Percentiles rank a stretch among this genome's conserved stretches.
Conservation (phyloP, 768 basidiomycete genomes). For the Boletus vermiculosoides region DNA sequence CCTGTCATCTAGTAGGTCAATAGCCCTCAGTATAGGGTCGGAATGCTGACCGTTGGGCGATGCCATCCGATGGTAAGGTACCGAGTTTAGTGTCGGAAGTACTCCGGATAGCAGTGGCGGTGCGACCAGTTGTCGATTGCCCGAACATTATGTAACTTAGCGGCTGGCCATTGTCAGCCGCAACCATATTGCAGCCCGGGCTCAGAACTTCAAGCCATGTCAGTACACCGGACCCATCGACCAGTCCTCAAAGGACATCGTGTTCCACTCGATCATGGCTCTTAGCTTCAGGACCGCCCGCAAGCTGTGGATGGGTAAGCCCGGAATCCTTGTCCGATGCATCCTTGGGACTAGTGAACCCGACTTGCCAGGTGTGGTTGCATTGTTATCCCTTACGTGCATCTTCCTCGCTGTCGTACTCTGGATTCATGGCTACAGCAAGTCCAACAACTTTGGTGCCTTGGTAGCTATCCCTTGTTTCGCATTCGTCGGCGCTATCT, state of each 20-base stretch:
- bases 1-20: conserved; percentile 1
- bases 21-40: background rate
- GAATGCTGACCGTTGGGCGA: conserved; percentile 10
- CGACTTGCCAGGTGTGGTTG: conserved; percentile 33
- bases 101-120: conserved; percentile 7
- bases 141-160: no score
- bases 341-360: background rate
- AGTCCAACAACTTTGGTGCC: conserved; percentile 39
- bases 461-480: conserved; percentile 37
- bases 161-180: conserved; percentile 4
- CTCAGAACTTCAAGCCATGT: background rate
- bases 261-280: conserved; percentile 29
- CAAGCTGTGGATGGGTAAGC: conserved; percentile 37
- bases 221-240: background rate
- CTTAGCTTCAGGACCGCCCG: conserved; percentile 47
- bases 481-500: conserved; percentile 17
- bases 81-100: background rate
- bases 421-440: conserved; percentile 34
- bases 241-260: background rate
- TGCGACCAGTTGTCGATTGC: background rate
- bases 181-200: conserved; percentile 2
- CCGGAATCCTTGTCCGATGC: background rate
- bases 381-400: conserved; percentile 35
- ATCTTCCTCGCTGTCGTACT: conserved; percentile 38
- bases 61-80: conserved; percentile 6